Evolutionary conservation across 164 flowering plant genomes (phyloP).

Genomic region (Umbilicus rupestris): DNA sequence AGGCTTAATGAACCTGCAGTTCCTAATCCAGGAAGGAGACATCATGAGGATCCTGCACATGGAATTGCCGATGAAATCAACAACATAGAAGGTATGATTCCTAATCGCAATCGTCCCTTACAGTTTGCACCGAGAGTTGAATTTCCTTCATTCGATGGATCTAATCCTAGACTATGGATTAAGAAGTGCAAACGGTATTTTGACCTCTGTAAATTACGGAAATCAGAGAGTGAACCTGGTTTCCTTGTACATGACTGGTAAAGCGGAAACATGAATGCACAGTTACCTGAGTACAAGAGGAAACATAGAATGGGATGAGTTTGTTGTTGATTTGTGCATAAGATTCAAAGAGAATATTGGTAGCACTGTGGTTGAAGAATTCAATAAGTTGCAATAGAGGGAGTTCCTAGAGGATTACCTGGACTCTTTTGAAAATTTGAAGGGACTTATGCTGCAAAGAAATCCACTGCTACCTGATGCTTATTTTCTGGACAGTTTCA

Average conservation of each 20-base stretch:
- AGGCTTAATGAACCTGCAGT: no score
- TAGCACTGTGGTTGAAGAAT: neutral
- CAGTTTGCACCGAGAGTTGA: neutral
- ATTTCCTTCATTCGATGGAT: neutral
- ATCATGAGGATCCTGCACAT: no score
- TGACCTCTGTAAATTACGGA: neutral
- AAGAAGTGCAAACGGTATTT: neutral
- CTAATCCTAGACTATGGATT: neutral
- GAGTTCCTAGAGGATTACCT: no score
- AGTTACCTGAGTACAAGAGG: neutral
- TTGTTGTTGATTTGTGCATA: neutral
- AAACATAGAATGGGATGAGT: no score
- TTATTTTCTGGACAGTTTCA: no score
- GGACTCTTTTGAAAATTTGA: neutral
- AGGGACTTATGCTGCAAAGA: neutral
- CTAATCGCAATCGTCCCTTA: neutral
- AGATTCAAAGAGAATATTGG: no score
- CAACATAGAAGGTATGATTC: neutral
- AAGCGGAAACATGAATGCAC: neutral
- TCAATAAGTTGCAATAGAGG: no score
- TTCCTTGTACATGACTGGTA: neutral
- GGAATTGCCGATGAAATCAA: no score
- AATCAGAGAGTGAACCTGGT: neutral
- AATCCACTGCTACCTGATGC: no score
- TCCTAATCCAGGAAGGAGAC: no score